These are phyloP conservation scores for Pichia membranifaciens DNA, from an alignment of 805 yeast species.

Conservation along the genomic window DNA sequence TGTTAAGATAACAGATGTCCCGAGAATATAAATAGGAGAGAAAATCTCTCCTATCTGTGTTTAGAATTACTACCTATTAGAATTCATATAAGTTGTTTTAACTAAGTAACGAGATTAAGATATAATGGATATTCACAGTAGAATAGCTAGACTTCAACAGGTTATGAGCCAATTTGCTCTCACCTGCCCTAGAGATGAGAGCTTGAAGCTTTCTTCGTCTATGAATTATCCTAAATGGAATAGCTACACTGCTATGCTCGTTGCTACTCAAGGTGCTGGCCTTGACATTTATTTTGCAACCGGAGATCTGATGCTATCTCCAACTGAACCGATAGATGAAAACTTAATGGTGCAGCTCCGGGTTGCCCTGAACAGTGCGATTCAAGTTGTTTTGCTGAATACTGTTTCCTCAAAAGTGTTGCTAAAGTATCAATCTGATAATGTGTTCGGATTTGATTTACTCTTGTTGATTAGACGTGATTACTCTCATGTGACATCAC, in stretches of 20 bases:
- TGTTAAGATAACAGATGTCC: too few relatives aligned
- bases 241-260: background rate
- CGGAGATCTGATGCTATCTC: background rate
- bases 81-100: too few relatives aligned
- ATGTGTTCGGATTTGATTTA: background rate
- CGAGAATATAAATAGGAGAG: too few relatives aligned
- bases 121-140: background rate
- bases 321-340: background rate
- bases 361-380: background rate
- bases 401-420: constrained; percentile 1
- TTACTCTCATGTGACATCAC: background rate
- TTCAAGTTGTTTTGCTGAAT: constrained; percentile 10
- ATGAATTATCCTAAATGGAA: background rate
- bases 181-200: background rate
- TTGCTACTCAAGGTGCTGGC: background rate
- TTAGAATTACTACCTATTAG: too few relatives aligned
- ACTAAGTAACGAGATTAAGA: too few relatives aligned
- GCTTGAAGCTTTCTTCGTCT: background rate
- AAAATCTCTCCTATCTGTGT: too few relatives aligned
- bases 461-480: constrained; percentile 1
- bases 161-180: constrained; percentile 2
- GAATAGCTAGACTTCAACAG: background rate
- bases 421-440: constrained; percentile 1
- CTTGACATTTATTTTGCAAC: background rate
- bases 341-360: background rate